Evolutionary conservation across 257 asterid species (phyloP), one percentile per base, ranked within the genome.

Genomic region (Solanum etuberosum): DNA sequence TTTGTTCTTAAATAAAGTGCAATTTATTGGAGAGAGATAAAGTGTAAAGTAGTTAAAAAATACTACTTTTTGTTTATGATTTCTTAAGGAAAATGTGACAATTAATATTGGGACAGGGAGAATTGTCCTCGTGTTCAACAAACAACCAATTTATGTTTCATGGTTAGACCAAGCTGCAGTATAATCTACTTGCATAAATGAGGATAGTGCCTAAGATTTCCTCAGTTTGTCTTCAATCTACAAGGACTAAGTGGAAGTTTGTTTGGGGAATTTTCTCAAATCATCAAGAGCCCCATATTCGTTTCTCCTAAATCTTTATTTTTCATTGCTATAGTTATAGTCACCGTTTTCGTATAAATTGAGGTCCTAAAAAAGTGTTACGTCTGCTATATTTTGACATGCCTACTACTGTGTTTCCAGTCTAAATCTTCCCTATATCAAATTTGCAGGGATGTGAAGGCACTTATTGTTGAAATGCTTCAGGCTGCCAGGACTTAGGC

Each of bases 381-480:
- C 67, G 37, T 16, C 25, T 83, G n/a, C 34, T 67, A 29, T 46
- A 34, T 43, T 37, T 83, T 5, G 14, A 77, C 78, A 54, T 70
- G 29, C 12, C 5, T 54, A 25, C 7, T 54, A 32, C 38, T 4
- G 2, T 87, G 31, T 70, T 43, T 72, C 10, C 31, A 20, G 7
- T 32, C 27, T 48, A 57, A 38, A 13, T 73, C 46, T 68, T 42
- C 38, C 83, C 14, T 76, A 38, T 73, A 46, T 29, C 18, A 80
- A 80, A 73, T 27, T 88, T 86, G 63, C 86, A 96, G 99, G 94
- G 98, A 94, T 77, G 95, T 94, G 89, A 96, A 96, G 94, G 93
- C 94, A 32, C 94, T 96, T 86, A 94, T 96, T 85, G 96, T 96
- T 38, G 98, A 94, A 92, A 94, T 96, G 99, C 98, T 96, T 90